These are phyloP conservation scores for Eucalyptus erythrocorys DNA, from an alignment of 345 rosid species.

Conservation along the genomic window DNA sequence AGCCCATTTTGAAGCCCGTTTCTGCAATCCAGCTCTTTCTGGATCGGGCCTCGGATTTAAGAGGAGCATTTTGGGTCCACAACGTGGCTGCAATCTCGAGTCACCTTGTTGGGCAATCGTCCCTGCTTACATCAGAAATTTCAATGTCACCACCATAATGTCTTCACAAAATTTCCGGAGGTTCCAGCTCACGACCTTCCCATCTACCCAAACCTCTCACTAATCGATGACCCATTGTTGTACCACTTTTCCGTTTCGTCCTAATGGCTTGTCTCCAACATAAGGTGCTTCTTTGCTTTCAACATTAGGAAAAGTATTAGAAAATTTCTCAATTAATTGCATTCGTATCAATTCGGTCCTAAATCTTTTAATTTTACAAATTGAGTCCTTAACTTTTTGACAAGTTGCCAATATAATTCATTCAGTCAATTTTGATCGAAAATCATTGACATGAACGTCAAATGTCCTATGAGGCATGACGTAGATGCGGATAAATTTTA, in stretches of 20 bases:
- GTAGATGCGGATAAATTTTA: no score
- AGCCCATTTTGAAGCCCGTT: not conserved
- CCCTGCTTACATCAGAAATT: not conserved
- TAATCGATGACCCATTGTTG: not conserved
- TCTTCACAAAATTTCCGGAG: not conserved
- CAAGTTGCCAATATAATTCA: no score
- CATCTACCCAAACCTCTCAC: not conserved
- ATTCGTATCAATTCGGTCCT: accelerated
- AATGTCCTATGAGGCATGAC: no score
- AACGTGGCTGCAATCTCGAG: not conserved
- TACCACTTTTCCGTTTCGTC: not conserved
- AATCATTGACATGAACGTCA: no score
- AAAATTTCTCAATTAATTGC: no score
- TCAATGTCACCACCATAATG: not conserved
- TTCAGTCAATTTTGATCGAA: accelerated
- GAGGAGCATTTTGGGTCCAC: not conserved
- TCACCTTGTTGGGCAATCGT: not conserved
- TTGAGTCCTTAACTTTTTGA: no score
- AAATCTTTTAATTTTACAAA: no score
- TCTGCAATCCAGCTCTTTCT: not conserved
- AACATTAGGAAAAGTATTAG: no score
- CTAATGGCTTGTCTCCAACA: not conserved
- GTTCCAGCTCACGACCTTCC: not conserved
- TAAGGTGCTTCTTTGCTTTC: not conserved
- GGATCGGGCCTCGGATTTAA: not conserved